Evolutionary conservation across 1,284 basidiomycete genomes (phyloP).

Genomic region (Ustilago nuda): DNA sequence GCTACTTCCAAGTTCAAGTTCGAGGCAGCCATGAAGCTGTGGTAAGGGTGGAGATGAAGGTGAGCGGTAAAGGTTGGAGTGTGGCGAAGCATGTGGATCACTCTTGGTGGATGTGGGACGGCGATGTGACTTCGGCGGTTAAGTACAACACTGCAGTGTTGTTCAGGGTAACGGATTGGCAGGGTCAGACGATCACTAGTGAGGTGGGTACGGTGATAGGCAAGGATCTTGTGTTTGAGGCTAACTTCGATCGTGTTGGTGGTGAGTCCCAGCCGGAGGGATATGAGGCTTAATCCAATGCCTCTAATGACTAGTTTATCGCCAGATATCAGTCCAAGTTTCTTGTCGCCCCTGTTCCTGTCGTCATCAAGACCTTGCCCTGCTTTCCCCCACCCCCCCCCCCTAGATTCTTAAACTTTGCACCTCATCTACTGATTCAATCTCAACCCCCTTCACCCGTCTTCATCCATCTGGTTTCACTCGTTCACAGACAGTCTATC

Average conservation of each 20-base stretch:
- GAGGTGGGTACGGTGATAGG: slow-evolving; percentile 27
- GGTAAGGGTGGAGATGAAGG: slow-evolving; percentile 38
- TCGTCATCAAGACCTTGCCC: not conserved
- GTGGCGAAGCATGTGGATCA: slow-evolving; percentile 23
- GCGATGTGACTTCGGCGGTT: not conserved
- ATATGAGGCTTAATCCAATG: not conserved
- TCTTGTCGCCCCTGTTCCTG: not conserved
- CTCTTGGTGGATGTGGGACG: slow-evolving; percentile 33
- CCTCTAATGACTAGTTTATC: too few relatives aligned
- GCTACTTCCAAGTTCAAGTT: slow-evolving; percentile 45
- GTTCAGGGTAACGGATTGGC: slow-evolving; percentile 47
- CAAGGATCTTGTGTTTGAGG: slow-evolving; percentile 24
- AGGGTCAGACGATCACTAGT: slow-evolving; percentile 42
- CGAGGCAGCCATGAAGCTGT: slow-evolving; percentile 39
- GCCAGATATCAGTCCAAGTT: not conserved
- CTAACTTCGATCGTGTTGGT: slow-evolving; percentile 35
- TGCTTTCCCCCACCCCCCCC: too few relatives aligned
- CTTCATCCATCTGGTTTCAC: too few relatives aligned
- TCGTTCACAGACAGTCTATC: too few relatives aligned
- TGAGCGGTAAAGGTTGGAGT: slow-evolving; percentile 6
- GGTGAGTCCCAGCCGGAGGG: not conserved
- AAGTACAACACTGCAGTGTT: slow-evolving; percentile 5
- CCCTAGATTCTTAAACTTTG: too few relatives aligned
- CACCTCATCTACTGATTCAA: too few relatives aligned
- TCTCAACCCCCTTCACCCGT: too few relatives aligned